Evolutionary conservation across 257 asterid species (phyloP).

Genomic region (Ilex aquifolium): DNA sequence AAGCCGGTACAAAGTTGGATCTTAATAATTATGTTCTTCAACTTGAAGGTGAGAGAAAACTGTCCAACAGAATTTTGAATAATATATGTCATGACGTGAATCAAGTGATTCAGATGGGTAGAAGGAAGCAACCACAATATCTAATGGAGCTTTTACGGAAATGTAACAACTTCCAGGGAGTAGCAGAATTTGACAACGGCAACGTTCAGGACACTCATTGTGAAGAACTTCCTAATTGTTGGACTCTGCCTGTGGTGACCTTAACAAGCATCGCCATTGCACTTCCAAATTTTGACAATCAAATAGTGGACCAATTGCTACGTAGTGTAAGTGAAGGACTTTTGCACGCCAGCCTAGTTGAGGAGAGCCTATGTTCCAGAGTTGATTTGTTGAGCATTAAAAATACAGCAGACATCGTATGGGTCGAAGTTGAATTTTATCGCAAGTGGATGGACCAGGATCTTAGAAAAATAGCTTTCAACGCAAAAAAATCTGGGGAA

Average conservation of each 20-base stretch:
- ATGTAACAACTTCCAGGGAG: not conserved
- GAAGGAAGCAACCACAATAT: slow-evolving; percentile 6
- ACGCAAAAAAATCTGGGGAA: slow-evolving; percentile 12
- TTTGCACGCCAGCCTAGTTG: slow-evolving; percentile 19
- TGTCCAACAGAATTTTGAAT: not conserved
- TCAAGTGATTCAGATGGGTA: slow-evolving; percentile 12
- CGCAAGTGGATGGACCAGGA: slow-evolving; percentile 29
- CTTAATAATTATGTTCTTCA: slow-evolving; percentile 22
- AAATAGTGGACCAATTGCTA: not conserved
- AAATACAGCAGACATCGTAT: slow-evolving; percentile 30
- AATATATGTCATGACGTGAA: slow-evolving; percentile 7
- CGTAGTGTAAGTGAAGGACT: slow-evolving; percentile 31
- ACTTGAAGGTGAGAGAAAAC: not conserved
- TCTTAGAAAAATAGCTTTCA: too few species aligned
- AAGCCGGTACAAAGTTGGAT: slow-evolving; percentile 9
- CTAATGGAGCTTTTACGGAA: slow-evolving; percentile 15
- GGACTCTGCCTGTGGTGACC: slow-evolving; percentile 18
- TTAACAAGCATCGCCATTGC: not conserved
- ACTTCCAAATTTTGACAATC: not conserved
- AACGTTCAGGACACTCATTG: not conserved
- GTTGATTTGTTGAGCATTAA: slow-evolving; percentile 15
- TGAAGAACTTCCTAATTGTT: slow-evolving; percentile 18
- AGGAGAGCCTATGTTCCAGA: slow-evolving; percentile 16
- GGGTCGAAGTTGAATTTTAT: slow-evolving; percentile 32
- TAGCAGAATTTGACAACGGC: slow-evolving; percentile 13